A percentile compares a stretch with the other conserved stretches of the same genome.
These are phyloP conservation scores for Naganishia randhawae DNA, from an alignment of 768 basidiomycete genomes.

Conservation along the genomic window DNA sequence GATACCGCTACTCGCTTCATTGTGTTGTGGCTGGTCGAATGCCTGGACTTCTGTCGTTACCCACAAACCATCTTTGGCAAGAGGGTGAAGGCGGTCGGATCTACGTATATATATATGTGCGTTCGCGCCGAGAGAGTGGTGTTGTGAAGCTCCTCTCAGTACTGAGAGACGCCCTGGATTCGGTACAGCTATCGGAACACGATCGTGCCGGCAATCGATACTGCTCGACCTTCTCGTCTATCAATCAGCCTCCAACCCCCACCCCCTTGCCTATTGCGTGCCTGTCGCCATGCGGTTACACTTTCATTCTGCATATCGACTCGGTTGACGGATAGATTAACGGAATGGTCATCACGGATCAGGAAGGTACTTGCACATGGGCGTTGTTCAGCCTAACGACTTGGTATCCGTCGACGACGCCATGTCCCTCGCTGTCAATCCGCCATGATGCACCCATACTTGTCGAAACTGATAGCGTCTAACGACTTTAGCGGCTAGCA, in stretches of 20 bases:
- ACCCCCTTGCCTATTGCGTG: neutral
- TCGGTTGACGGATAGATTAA: neutral
- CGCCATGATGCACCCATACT: neutral
- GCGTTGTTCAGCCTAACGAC: neutral
- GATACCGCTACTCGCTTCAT: slow-evolving; percentile 4
- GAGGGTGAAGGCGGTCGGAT: too few species aligned
- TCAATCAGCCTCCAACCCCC: too few species aligned
- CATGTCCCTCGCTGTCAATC: neutral
- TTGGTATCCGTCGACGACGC: neutral
- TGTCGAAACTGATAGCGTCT: neutral
- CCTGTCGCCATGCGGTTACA: neutral
- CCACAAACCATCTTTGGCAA: too few species aligned
- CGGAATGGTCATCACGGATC: neutral
- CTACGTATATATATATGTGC: neutral
- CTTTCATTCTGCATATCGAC: neutral
- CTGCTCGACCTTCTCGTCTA: too few species aligned
- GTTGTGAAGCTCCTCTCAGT: too few species aligned
- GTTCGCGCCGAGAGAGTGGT: too few species aligned
- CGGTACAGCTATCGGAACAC: too few species aligned
- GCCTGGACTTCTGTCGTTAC: neutral
- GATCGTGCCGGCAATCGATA: neutral
- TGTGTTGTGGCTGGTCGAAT: neutral
- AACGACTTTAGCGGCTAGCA: neutral
- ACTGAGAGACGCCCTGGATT: too few species aligned
- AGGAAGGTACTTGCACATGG: neutral